Percentiles rank a stretch among this genome's conserved stretches.
phyloP scores from a whole-genome alignment of 2,329 filamentous ascomycete species.

The Clonostachys sp. region DNA sequence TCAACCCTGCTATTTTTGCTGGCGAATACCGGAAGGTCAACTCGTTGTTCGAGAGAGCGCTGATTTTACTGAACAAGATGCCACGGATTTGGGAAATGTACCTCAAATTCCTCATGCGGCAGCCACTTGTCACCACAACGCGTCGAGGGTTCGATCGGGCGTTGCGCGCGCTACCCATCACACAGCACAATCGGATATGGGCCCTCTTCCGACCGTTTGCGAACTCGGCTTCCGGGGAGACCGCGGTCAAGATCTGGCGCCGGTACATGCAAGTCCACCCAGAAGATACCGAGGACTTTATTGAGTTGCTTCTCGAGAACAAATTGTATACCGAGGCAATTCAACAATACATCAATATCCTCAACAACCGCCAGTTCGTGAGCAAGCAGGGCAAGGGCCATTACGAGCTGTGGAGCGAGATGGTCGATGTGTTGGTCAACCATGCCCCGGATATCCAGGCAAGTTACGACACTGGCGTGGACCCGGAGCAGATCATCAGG shows the following conservation, averaged over 20 bases:
- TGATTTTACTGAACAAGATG: constrained; percentile 98
- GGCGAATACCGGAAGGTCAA: constrained; percentile 92
- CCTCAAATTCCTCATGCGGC: constrained; percentile 80
- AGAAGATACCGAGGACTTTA: constrained; percentile 92
- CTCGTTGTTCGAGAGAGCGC: constrained; percentile 83
- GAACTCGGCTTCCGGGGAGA: constrained; percentile 83
- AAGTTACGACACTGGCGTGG: constrained; percentile 74
- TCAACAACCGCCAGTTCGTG: constrained; percentile 85
- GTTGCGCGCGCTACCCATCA: constrained; percentile 84
- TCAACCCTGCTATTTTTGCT: constrained; percentile 77
- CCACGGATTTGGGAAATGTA: constrained; percentile 98
- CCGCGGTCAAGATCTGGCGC: constrained; percentile 88
- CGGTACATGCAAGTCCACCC: constrained; percentile 97
- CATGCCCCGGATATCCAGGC: constrained; percentile 85
- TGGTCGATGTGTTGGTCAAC: constrained; percentile 90
- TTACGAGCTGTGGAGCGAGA: constrained; percentile 96
- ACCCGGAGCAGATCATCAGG: constrained; percentile 87
- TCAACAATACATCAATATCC: constrained; percentile 82
- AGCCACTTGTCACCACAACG: constrained; percentile 86
- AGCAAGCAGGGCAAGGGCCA: constrained; percentile 93
- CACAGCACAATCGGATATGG: constrained; percentile 96
- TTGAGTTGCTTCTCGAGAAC: constrained; percentile 79
- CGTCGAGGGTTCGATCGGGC: constrained; percentile 89
- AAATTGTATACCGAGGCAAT: constrained; percentile 87
- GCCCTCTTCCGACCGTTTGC: constrained; percentile 86